phyloP scores from a whole-genome alignment of 2,329 filamentous ascomycete species.

The Neofusicoccum cordaticola region DNA sequence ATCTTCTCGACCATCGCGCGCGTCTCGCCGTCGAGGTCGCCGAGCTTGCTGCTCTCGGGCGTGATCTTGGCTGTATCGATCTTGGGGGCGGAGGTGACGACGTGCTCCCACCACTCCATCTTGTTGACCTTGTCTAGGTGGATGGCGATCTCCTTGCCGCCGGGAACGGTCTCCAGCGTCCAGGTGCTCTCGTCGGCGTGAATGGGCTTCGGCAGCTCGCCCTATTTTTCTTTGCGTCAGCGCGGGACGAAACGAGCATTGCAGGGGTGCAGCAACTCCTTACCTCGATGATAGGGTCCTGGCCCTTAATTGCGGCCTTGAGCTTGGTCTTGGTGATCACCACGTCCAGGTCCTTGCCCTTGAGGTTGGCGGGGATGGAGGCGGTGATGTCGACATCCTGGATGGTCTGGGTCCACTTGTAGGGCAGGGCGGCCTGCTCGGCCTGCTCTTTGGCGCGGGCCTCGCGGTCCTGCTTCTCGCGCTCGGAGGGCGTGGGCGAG shows the following conservation, averaged over 20 bases:
- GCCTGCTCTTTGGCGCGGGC: constrained; percentile 70
- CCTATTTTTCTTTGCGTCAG: constrained; percentile 51
- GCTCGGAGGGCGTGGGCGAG: constrained; percentile 54
- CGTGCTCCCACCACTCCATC: constrained; percentile 97
- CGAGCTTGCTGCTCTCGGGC: constrained; percentile 87
- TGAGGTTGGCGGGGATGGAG: constrained; percentile 75
- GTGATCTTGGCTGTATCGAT: constrained; percentile 95
- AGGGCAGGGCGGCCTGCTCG: constrained; percentile 88
- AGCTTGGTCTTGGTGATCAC: constrained; percentile 77
- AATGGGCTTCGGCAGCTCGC: constrained; percentile 78
- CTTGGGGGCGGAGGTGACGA: constrained; percentile 79
- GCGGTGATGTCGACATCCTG: constrained; percentile 79
- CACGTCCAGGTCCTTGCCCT: constrained; percentile 79
- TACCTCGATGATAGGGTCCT: constrained; percentile 80
- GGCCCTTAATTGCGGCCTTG: constrained; percentile 80
- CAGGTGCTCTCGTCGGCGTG: constrained; percentile 86
- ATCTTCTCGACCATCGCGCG: constrained; percentile 99
- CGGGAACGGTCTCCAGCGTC: constrained; percentile 72
- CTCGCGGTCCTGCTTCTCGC: constrained; percentile 55
- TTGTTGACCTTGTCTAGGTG: constrained; percentile 96
- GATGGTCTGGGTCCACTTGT: constrained; percentile 97
- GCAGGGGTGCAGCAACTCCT: constrained; percentile 22
- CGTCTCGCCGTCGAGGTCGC: constrained; percentile 92
- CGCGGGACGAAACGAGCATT: not conserved
- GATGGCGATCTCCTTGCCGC: constrained; percentile 72